Percentiles rank a stretch among this genome's conserved stretches.
Evolutionary conservation across 2,329 filamentous ascomycete genomes (phyloP).

Genomic region (Fusarium oxysporum): DNA sequence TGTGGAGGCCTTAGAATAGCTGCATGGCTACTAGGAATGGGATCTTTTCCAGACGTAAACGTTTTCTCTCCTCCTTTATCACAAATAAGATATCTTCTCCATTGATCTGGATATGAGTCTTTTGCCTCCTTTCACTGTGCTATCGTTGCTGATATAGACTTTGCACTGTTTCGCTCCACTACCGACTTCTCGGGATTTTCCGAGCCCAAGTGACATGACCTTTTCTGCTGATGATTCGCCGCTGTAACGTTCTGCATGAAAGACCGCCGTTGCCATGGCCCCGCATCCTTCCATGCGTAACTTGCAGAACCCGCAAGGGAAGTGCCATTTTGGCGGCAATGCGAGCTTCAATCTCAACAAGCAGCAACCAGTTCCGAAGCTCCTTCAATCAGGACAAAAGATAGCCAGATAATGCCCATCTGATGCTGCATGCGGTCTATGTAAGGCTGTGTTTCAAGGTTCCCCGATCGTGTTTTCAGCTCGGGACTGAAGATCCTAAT

Average conservation of each 20-base stretch:
- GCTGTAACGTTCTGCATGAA: too few relatives aligned
- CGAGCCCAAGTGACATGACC: accelerated
- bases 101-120: accelerated
- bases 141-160: not conserved
- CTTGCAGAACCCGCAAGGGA: too few relatives aligned
- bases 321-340: not conserved
- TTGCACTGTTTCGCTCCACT: not conserved
- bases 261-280: accelerated
- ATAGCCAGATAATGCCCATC: too few relatives aligned
- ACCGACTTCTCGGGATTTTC: not conserved
- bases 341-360: not conserved
- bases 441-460: not conserved
- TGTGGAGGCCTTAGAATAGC: slow-evolving; percentile 8
- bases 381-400: accelerated
- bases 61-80: too few relatives aligned
- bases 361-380: not conserved
- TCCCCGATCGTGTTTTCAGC: not conserved
- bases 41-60: too few relatives aligned
- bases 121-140: not conserved
- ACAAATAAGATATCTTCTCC: accelerated
- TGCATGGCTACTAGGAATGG: too few relatives aligned
- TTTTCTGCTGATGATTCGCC: not conserved
- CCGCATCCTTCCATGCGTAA: accelerated
- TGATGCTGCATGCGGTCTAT: too few relatives aligned
- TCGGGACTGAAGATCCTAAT: not conserved